Percentiles rank a stretch among this genome's conserved stretches.
Conservation (phyloP, 2,329 filamentous ascomycete genomes). For the Ophiosphaerella narmari region DNA sequence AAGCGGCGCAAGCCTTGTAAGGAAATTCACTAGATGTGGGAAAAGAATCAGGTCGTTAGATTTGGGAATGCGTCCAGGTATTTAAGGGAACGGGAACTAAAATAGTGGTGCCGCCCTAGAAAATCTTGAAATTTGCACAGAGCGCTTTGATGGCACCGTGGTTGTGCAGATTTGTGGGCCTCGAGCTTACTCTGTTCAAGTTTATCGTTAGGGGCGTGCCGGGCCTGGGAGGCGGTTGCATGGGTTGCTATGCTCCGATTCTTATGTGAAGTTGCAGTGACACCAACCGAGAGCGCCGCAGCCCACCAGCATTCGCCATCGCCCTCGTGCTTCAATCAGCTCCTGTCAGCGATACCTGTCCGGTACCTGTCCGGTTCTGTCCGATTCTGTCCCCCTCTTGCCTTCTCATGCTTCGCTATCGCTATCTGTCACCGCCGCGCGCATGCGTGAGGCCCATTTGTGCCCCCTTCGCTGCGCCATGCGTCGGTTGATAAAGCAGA, state of each 20-base stretch:
- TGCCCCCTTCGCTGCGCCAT: constrained; percentile 22
- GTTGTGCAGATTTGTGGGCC: constrained; percentile 29
- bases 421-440: constrained; percentile 1
- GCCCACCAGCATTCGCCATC: constrained; percentile 23
- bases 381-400: constrained; percentile 17
- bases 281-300: background rate
- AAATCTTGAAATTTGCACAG: constrained; percentile 30
- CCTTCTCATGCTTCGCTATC: constrained; percentile 10
- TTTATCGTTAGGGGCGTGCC: no score
- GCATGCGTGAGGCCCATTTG: constrained; percentile 14
- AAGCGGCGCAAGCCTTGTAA: constrained; percentile 21
- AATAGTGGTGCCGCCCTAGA: constrained; percentile 30
- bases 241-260: background rate
- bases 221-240: background rate
- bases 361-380: constrained; percentile 13
- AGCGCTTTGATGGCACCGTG: constrained; percentile 21
- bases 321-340: constrained; percentile 17
- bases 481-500: constrained; percentile 18
- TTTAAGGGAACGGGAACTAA: constrained; percentile 40
- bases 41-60: constrained; percentile 18
- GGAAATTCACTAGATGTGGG: constrained; percentile 15
- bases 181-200: background rate
- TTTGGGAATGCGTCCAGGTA: constrained; percentile 19
- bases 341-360: constrained; percentile 16
- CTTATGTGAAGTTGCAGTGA: background rate